Evolutionary conservation across 2,329 filamentous ascomycete species (phyloP), one percentile per base, ranked within the genome.

Genomic region (Colletotrichum lini): DNA sequence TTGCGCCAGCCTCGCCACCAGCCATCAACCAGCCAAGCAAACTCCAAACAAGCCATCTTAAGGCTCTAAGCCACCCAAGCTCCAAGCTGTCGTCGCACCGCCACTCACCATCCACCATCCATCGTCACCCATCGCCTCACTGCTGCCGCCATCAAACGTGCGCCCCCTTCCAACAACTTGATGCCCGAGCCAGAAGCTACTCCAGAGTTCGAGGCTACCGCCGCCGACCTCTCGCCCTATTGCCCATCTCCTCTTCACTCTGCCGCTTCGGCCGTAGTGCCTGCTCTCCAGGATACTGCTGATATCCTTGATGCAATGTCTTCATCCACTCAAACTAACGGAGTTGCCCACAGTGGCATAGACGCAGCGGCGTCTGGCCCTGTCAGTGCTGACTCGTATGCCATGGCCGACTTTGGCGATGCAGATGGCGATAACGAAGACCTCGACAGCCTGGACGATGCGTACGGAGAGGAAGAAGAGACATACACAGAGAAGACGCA

Each of bases 141-240:
- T 38, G 35, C 35, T 38, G 35, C 35, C 35, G 35, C 35, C 64
- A 67, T 45, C 45, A 50, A 35, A 18, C 50, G 57, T 57, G 68
- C 64, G 49, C 45, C 44, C 35, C 15, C 38, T 8, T 18, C 59
- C 69, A 64, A 50, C 54, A 72, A 54, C 74, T 82, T 83, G 79
- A 88, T 88, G 86, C 82, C 82, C 77, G 83, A 84, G 72, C 80
- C 78, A 49, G 69, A 65, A 35, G 60, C 67, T 42, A 73, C 71
- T 18, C 73, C 84, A 57, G 81, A 85, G 77, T 77, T 87, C 73
- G 83, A 86, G 83, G 87, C 86, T 76, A 83, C 86, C 75, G 86
- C 86, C 80, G 86, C 86, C 81, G 82, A 85, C 78, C 80, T 89
- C 68, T 87, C 83, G 58, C 87, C 86, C 15, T 77, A 88, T 60